Percentiles rank a stretch among this genome's conserved stretches.
These are phyloP conservation scores for Amanita fuliginea DNA, from an alignment of 768 basidiomycete genomes.

Conservation along the genomic window DNA sequence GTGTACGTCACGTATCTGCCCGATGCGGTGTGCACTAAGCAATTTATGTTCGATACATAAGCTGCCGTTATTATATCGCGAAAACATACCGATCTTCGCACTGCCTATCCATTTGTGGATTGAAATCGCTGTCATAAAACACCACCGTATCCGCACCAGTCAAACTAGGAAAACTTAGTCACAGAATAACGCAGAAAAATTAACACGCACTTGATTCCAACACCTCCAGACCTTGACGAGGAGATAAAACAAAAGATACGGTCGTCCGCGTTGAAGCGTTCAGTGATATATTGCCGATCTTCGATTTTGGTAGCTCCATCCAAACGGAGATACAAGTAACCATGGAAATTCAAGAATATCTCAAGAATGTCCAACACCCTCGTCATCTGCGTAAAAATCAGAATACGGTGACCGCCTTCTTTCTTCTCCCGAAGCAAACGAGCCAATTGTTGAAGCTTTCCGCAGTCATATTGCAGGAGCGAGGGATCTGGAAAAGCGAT, in stretches of 20 bases:
- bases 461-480: conserved; percentile 90
- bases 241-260: conserved; percentile 86
- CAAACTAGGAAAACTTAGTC: conserved; percentile 32
- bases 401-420: conserved; percentile 75
- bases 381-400: conserved; percentile 99
- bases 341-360: conserved; percentile 85
- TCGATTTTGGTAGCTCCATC: conserved; percentile 95
- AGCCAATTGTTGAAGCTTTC: conserved; percentile 84
- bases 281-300: conserved; percentile 84
- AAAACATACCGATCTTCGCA: conserved; percentile 78
- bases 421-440: conserved; percentile 73
- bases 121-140: conserved; percentile 96
- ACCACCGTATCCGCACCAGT: conserved; percentile 93
- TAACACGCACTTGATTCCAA: conserved; percentile 81
- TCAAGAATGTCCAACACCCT: conserved; percentile 89
- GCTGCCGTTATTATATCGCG: not conserved
- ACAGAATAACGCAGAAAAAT: conserved; percentile 8
- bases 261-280: conserved; percentile 73
- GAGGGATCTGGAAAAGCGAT: conserved; percentile 90
- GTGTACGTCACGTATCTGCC: conserved; percentile 92
- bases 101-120: conserved; percentile 95
- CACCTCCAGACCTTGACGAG: conserved; percentile 68
- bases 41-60: not conserved
- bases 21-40: conserved; percentile 89
- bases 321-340: conserved; percentile 86